These are phyloP conservation scores for Monosporozyma aquatica DNA, from an alignment of 805 yeast genomes.

Conservation along the genomic window DNA sequence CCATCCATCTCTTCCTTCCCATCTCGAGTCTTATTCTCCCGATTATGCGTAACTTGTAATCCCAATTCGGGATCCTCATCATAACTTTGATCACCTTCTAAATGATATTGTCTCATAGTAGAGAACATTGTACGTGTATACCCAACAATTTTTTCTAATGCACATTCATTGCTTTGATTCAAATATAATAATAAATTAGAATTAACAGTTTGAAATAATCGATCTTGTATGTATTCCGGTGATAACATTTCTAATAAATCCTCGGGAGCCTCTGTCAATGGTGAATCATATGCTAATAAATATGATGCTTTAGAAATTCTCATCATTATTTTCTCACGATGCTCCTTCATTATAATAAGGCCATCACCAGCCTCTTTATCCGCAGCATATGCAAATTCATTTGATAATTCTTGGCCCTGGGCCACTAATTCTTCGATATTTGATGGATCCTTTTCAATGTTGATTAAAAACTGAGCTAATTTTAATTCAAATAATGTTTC, in stretches of 20 bases:
- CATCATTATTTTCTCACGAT: too few relatives aligned
- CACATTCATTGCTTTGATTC: slow-evolving; percentile 37
- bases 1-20: not conserved
- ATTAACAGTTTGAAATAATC: slow-evolving; percentile 26
- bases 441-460: slow-evolving; percentile 9
- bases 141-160: slow-evolving; percentile 36
- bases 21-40: not conserved
- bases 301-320: slow-evolving; percentile 40
- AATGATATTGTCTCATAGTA: slow-evolving; percentile 14
- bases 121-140: slow-evolving; percentile 34
- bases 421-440: slow-evolving; percentile 14
- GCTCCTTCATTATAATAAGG: too few relatives aligned
- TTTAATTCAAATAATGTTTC: slow-evolving; percentile 25
- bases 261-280: slow-evolving; percentile 32
- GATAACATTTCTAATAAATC: slow-evolving; percentile 20
- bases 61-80: not conserved
- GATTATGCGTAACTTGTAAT: not conserved
- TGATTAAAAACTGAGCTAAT: slow-evolving; percentile 20
- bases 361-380: too few relatives aligned
- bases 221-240: slow-evolving; percentile 23
- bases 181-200: slow-evolving; percentile 35
- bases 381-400: slow-evolving; percentile 19
- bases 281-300: slow-evolving; percentile 45
- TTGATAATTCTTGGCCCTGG: slow-evolving; percentile 21
- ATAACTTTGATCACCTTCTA: slow-evolving; percentile 1